Evolutionary conservation across 2,329 filamentous ascomycete species (phyloP).

Genomic region (Scytalidium sp.): DNA sequence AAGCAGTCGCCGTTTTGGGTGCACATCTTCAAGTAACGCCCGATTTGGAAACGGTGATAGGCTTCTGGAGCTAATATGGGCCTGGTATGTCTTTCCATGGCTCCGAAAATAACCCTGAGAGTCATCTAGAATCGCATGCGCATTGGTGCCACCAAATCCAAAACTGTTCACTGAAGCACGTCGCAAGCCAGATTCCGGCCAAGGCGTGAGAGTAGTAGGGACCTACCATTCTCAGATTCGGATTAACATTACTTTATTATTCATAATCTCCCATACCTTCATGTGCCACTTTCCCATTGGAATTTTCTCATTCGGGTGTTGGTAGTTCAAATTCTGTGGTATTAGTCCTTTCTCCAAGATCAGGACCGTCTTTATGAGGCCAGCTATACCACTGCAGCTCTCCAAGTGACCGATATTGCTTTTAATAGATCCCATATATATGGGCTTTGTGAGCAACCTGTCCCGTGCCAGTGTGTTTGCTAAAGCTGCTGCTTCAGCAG

Average conservation of each 20-base stretch:
- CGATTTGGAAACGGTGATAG: too few species aligned
- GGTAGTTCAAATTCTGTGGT: constrained; percentile 19
- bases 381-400: constrained; percentile 13
- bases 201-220: constrained; percentile 2
- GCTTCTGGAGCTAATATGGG: neutral
- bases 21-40: too few species aligned
- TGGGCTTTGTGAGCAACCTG: neutral
- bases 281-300: neutral
- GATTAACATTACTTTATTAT: constrained; percentile 3
- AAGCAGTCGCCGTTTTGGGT: too few species aligned
- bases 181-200: constrained; percentile 3
- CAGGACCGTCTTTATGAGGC: constrained; percentile 17
- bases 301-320: constrained; percentile 30
- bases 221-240: constrained; percentile 5
- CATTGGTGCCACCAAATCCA: constrained; percentile 46
- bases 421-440: constrained; percentile 15
- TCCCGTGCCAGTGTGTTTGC: neutral
- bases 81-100: neutral
- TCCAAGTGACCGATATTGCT: constrained; percentile 21
- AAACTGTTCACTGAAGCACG: constrained; percentile 23
- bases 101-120: neutral
- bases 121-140: constrained; percentile 36
- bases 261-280: too few species aligned
- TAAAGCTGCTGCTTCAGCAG: neutral
- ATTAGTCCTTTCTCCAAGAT: constrained; percentile 16